Evolutionary conservation across 805 yeast genomes (phyloP).

Genomic region (Candida koratica): DNA sequence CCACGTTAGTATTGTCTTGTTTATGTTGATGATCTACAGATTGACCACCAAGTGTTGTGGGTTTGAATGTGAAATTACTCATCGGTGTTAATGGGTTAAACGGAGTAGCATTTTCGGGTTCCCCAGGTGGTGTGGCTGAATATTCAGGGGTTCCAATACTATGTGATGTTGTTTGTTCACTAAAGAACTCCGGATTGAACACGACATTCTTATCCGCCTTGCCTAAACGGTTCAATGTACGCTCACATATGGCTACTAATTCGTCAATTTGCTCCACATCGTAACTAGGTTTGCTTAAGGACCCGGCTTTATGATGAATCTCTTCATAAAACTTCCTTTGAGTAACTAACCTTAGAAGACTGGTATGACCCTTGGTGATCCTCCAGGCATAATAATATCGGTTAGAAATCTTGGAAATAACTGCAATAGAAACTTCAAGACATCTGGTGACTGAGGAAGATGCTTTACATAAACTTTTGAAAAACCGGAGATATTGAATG

Average conservation of each 20-base stretch:
- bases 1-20: background rate
- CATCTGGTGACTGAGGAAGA: slow-evolving; percentile 25
- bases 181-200: slow-evolving; percentile 13
- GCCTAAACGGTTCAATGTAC: slow-evolving; percentile 21
- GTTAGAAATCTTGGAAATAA: slow-evolving; percentile 33
- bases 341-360: slow-evolving; percentile 27
- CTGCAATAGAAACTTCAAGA: slow-evolving; percentile 30
- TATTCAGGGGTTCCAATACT: background rate
- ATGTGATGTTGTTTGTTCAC: background rate
- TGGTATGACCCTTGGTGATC: slow-evolving; percentile 33
- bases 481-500: slow-evolving; percentile 16
- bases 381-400: slow-evolving; percentile 41
- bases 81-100: slow-evolving; percentile 8
- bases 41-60: background rate
- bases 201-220: slow-evolving; percentile 13
- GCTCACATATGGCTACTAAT: slow-evolving; percentile 25
- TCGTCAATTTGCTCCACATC: slow-evolving; percentile 24
- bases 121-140: background rate
- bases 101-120: slow-evolving; percentile 7
- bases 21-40: background rate
- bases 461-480: slow-evolving; percentile 18
- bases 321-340: slow-evolving; percentile 27
- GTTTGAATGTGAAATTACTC: slow-evolving; percentile 6
- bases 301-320: slow-evolving; percentile 15
- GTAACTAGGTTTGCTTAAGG: slow-evolving; percentile 15